These are phyloP conservation scores for Coemansia sp. DNA, from an alignment of 192 early-diverging fungal species.

Conservation along the genomic window DNA sequence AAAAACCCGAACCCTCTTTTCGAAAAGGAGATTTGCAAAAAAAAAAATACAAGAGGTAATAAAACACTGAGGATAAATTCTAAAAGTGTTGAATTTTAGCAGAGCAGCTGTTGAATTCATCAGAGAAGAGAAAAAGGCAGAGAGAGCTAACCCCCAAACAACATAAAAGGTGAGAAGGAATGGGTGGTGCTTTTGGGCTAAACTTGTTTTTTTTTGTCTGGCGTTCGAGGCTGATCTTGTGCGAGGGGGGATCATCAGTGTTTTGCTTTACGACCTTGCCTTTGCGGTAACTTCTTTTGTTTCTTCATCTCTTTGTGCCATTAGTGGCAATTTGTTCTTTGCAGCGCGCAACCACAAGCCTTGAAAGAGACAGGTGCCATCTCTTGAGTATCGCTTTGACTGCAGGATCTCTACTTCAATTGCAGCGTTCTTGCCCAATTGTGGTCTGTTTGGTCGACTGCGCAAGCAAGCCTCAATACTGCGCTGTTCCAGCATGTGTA, in stretches of 20 bases:
- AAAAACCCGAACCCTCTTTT: background rate
- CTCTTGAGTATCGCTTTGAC: background rate
- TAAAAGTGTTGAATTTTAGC: background rate
- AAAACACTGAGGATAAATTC: background rate
- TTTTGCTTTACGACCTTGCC: background rate
- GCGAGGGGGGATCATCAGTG: background rate
- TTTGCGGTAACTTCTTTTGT: background rate
- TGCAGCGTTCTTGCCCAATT: background rate
- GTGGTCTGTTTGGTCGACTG: background rate
- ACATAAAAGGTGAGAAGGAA: too few species aligned
- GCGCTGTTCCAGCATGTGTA: background rate
- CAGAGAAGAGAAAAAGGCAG: background rate
- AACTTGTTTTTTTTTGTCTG: background rate
- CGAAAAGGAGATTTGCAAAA: background rate
- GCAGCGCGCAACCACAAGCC: background rate
- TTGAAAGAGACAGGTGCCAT: background rate
- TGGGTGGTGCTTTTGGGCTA: too few species aligned
- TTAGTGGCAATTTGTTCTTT: background rate
- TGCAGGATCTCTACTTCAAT: too few species aligned
- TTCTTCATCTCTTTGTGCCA: background rate
- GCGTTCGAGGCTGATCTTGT: too few species aligned
- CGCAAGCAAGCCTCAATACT: constrained; percentile 1
- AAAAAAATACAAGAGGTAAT: background rate
- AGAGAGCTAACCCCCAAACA: background rate
- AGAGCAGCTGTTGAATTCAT: background rate